phyloP scores from a whole-genome alignment of 2,329 filamentous ascomycete species.

The Ophiostoma piceae region DNA sequence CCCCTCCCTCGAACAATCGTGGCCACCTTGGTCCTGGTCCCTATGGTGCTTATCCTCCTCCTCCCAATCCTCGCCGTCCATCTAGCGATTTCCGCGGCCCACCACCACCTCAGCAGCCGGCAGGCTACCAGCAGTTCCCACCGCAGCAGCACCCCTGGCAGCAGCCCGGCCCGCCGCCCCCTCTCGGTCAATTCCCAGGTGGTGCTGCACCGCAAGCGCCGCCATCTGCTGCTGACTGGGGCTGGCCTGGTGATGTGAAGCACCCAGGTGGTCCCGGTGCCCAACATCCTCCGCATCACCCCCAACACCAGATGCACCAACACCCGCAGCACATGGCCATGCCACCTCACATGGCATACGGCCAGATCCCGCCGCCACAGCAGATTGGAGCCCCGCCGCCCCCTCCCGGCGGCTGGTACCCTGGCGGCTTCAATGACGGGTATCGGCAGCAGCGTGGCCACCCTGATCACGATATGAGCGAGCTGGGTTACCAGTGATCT shows the following conservation, averaged over 20 bases:
- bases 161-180: background rate
- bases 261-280: slow-evolving; percentile 13
- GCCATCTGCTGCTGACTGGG: slow-evolving; percentile 17
- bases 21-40: background rate
- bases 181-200: background rate
- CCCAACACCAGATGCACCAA: background rate
- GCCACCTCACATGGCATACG: slow-evolving; percentile 16
- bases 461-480: slow-evolving; percentile 13
- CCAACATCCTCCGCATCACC: background rate
- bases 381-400: slow-evolving; percentile 5
- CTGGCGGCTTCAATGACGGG: slow-evolving; percentile 19
- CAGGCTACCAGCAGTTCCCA: slow-evolving; percentile 3
- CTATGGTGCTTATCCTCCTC: slow-evolving; percentile 1
- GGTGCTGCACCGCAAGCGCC: background rate
- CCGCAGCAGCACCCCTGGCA: slow-evolving; percentile 16
- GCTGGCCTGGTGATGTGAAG: slow-evolving; percentile 22
- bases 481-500: background rate
- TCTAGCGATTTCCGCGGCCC: slow-evolving; percentile 15
- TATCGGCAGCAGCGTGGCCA: slow-evolving; percentile 20
- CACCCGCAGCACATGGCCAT: slow-evolving; percentile 8
- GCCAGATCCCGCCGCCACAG: slow-evolving; percentile 8
- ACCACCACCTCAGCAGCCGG: slow-evolving; percentile 11
- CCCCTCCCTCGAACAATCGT: background rate
- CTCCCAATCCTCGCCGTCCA: slow-evolving; percentile 7
- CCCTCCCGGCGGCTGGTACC: background rate